Evolutionary conservation across 2,329 filamentous ascomycete genomes (phyloP).

Genomic region (Botryosphaeria agaves): DNA sequence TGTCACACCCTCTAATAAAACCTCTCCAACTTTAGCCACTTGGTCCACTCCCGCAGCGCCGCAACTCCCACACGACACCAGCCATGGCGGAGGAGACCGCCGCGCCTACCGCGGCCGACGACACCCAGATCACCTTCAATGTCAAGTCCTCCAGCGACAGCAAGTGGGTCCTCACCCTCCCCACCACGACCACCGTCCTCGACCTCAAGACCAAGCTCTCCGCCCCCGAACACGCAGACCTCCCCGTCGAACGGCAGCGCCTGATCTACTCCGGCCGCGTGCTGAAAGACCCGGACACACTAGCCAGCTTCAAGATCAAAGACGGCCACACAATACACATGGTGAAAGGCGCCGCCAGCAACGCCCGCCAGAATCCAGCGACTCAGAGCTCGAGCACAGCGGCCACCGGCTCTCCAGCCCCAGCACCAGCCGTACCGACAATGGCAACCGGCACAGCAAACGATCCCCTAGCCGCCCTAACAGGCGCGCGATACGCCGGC

Average conservation of each 20-base stretch:
- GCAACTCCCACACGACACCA: no score
- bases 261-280: conserved; percentile 96
- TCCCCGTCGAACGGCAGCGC: conserved; percentile 75
- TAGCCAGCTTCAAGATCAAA: conserved; percentile 87
- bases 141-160: conserved; percentile 91
- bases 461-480: conserved; percentile 78
- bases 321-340: conserved; percentile 89
- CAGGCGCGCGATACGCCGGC: conserved; percentile 84
- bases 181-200: conserved; percentile 56
- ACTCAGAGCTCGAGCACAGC: conserved; percentile 24
- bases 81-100: conserved; percentile 49
- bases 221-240: conserved; percentile 63
- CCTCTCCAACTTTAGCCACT: no score
- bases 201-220: conserved; percentile 86
- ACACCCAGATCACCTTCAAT: conserved; percentile 80
- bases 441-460: conserved; percentile 66
- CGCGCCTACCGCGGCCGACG: conserved; percentile 33
- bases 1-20: no score
- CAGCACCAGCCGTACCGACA: conserved; percentile 45
- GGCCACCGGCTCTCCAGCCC: conserved; percentile 23
- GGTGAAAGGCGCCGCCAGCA: conserved; percentile 91
- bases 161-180: conserved; percentile 68
- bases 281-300: conserved; percentile 80
- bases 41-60: no score
- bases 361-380: conserved; percentile 41